Evolutionary conservation across 768 basidiomycete species (phyloP), one percentile per base, ranked within the genome.

Genomic region (Psilocybe cyanescens): DNA sequence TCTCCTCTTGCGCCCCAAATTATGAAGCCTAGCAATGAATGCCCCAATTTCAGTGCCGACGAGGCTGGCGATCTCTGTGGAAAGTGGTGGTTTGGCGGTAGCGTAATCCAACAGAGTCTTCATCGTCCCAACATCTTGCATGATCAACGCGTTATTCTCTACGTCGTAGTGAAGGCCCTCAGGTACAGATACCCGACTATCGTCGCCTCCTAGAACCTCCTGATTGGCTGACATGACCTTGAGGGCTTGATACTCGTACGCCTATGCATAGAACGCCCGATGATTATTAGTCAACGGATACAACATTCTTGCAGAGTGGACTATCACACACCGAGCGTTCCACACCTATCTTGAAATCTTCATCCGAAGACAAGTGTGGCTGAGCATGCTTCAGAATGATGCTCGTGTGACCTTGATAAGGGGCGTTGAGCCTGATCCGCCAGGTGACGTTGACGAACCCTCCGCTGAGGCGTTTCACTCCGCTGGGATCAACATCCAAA

Each of bases 301-400:
- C 14, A n/a, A 57, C 8, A 35, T 8, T 11, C 16, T n/a, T 28
- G 24, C 7, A 37, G 33, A 37, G 19, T 33, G 37, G 24, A 50
- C 14, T 28, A 31, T 8, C 30, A 58, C 57, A 58, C 39, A 58
- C 57, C 17, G 47, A 58, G 19, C 57, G n/a, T 24, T 58, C 57
- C 39, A 58, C 57, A 19, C 57, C 47, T n/a, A 58, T 58, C 46
- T 58, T 58, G 19, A 58, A 58, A 58, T 50, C 48, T 17, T 50
- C 57, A 35, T 58, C 57, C 24, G 57, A 49, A 17, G 57, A 58
- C 35, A 58, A 19, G 46, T 58, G 57, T n/a, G 16, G 30, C n/a
- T 58, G 57, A 11, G 57, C 57, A 29, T 58, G 57, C 48, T 58
- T 58, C 48, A 58, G 35, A 35, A 58, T 58, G 19, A 58, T 58